phyloP scores from a whole-genome alignment of 2,329 filamentous ascomycete genomes.

The Colletotrichum caudatum region DNA sequence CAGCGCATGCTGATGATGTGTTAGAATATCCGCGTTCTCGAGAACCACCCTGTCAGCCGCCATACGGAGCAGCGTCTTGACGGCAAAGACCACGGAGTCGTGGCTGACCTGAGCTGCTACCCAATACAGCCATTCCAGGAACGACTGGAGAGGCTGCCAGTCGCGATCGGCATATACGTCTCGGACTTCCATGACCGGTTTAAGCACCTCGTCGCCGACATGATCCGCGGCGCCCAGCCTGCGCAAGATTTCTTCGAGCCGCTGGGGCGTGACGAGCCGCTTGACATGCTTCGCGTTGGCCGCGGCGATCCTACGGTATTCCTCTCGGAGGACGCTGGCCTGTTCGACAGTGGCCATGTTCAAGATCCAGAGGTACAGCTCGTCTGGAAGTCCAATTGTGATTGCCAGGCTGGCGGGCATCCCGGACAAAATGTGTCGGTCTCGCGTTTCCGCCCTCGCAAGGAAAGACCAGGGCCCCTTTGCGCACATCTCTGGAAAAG shows the following conservation, averaged over 20 bases:
- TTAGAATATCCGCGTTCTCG: conserved; percentile 48
- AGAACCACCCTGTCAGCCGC: conserved; percentile 65
- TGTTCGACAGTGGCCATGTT: conserved; percentile 68
- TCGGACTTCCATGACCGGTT: conserved; percentile 46
- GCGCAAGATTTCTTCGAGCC: conserved; percentile 66
- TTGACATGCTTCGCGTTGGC: conserved; percentile 58
- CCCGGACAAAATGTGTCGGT: conserved; percentile 72
- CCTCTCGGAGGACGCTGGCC: conserved; percentile 66
- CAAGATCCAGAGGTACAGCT: conserved; percentile 75
- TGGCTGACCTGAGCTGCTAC: conserved; percentile 53
- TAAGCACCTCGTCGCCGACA: conserved; percentile 49
- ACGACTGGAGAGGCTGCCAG: conserved; percentile 59
- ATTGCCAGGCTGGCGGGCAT: conserved; percentile 66
- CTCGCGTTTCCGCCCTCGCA: conserved; percentile 61
- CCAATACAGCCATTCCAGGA: conserved; percentile 57
- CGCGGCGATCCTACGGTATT: conserved; percentile 70
- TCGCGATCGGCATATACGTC: conserved; percentile 53
- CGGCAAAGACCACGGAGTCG: conserved; percentile 53
- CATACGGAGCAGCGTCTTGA: conserved; percentile 65
- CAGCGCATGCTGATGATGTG: conserved; percentile 57
- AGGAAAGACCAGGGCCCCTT: conserved; percentile 62
- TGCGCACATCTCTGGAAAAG: conserved; percentile 54
- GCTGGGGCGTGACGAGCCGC: conserved; percentile 58
- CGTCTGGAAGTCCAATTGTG: conserved; percentile 65
- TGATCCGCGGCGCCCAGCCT: conserved; percentile 68